A percentile compares a stretch with the other conserved stretches of the same genome.
Evolutionary conservation across 306 rosid species (phyloP).

Genomic region (Lupinus albus): DNA sequence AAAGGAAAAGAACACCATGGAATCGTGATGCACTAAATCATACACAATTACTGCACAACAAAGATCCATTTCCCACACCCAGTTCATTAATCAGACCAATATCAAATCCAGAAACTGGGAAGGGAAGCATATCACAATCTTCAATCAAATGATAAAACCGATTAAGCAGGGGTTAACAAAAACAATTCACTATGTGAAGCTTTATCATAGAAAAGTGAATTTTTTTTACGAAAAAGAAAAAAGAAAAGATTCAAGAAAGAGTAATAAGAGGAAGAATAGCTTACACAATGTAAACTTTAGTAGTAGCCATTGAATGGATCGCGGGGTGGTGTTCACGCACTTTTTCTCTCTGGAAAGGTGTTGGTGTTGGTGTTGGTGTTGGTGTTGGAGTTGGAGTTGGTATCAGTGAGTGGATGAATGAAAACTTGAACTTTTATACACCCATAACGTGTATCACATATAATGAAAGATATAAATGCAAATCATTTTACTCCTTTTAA

Average conservation of each 20-base stretch:
- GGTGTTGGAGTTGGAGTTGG: too few relatives aligned
- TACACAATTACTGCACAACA: neutral
- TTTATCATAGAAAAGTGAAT: neutral
- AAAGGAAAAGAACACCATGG: neutral
- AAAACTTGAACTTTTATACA: constrained; percentile 21
- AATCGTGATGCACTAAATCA: neutral
- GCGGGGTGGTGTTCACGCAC: neutral
- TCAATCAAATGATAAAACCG: too few relatives aligned
- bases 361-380: too few relatives aligned
- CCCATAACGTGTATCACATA: too few relatives aligned
- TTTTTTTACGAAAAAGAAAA: too few relatives aligned
- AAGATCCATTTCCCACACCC: constrained; percentile 33
- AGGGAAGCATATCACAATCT: constrained; percentile 24
- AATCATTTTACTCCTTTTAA: too few relatives aligned
- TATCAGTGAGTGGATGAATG: constrained; percentile 40
- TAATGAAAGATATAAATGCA: too few relatives aligned
- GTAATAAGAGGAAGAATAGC: constrained; percentile 31
- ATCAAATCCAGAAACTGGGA: constrained; percentile 22
- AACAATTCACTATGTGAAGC: too few relatives aligned
- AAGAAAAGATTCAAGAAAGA: neutral
- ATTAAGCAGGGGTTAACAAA: too few relatives aligned
- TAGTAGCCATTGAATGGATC: constrained; percentile 66
- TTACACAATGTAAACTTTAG: constrained; percentile 91
- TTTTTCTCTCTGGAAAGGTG: constrained; percentile 1
- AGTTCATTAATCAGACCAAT: constrained; percentile 27